These are phyloP conservation scores for Fusarium euwallaceae DNA, from an alignment of 2,329 filamentous ascomycete species.

Conservation along the genomic window DNA sequence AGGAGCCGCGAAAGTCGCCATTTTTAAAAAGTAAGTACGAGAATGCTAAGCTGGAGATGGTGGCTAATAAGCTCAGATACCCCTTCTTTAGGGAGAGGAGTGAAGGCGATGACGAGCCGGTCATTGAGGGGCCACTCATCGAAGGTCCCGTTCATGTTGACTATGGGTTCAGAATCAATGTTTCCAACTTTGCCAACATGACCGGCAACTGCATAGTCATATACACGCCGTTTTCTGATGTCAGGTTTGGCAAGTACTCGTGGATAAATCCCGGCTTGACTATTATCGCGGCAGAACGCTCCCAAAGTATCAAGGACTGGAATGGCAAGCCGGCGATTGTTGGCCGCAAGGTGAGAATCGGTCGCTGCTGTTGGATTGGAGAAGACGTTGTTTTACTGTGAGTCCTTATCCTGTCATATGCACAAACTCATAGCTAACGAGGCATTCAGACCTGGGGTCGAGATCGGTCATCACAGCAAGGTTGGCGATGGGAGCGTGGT, in stretches of 20 bases:
- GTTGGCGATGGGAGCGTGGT: constrained; percentile 3
- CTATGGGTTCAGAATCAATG: constrained; percentile 1
- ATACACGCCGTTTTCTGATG: constrained; percentile 8
- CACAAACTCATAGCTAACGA: not conserved
- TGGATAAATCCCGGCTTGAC: constrained; percentile 9
- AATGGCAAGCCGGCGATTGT: not conserved
- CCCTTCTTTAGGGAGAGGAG: not conserved
- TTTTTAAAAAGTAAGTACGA: not conserved
- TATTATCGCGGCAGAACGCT: constrained; percentile 6
- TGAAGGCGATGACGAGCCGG: not conserved
- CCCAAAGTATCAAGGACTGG: not conserved
- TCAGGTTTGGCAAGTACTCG: constrained; percentile 1
- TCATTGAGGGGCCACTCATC: not conserved
- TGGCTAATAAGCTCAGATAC: not conserved
- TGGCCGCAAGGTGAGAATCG: constrained; percentile 8
- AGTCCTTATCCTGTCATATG: not conserved
- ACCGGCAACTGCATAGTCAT: constrained; percentile 1
- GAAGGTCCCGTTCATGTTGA: constrained; percentile 4
- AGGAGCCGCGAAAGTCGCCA: not conserved
- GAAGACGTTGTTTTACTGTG: not conserved
- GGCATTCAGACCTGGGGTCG: not conserved
- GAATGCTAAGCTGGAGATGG: not conserved
- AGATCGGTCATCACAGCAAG: constrained; percentile 10
- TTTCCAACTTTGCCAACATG: constrained; percentile 6
- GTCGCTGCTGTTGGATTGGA: constrained; percentile 12